Conservation (phyloP, 2,329 filamentous ascomycete genomes). For the Neofusicoccum kwambonambiense region DNA sequence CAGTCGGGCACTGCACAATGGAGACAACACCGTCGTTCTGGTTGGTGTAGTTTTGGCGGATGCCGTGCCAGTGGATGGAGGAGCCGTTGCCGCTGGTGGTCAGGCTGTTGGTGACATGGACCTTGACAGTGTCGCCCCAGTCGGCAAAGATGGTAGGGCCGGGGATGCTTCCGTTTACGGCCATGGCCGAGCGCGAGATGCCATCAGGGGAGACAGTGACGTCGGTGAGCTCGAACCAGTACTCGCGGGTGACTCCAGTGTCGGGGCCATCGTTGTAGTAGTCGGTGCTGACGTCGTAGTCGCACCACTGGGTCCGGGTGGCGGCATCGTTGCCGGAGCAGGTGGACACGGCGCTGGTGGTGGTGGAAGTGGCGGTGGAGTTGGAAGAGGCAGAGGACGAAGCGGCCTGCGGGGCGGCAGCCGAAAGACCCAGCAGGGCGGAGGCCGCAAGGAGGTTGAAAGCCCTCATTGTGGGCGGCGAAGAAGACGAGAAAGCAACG, state of each 20-base stretch:
- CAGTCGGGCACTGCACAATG: constrained; percentile 40
- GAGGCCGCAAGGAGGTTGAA: background rate
- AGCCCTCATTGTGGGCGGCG: background rate
- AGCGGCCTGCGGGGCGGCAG: background rate
- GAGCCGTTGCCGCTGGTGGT: constrained; percentile 54
- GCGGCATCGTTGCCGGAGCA: constrained; percentile 13
- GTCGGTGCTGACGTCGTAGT: constrained; percentile 52
- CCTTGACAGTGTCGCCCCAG: constrained; percentile 48
- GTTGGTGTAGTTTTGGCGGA: constrained; percentile 57
- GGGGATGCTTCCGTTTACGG: constrained; percentile 13
- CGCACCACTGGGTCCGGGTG: constrained; percentile 41
- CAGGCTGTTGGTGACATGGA: constrained; percentile 51
- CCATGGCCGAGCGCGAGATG: constrained; percentile 40
- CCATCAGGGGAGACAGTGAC: constrained; percentile 57
- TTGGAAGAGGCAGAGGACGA: background rate
- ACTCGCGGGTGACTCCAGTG: constrained; percentile 56
- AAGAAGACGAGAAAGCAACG: background rate
- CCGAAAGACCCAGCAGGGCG: constrained; percentile 2
- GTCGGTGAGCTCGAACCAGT: constrained; percentile 55
- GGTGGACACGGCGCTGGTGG: background rate
- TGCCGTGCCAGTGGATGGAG: constrained; percentile 61
- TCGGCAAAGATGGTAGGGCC: constrained; percentile 26
- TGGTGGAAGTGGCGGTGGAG: background rate
- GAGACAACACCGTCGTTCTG: constrained; percentile 57
- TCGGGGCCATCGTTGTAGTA: constrained; percentile 51